Percentiles rank a stretch among this genome's conserved stretches.
phyloP scores from a whole-genome alignment of 768 basidiomycete genomes.

The Kwoniella dendrophila region DNA sequence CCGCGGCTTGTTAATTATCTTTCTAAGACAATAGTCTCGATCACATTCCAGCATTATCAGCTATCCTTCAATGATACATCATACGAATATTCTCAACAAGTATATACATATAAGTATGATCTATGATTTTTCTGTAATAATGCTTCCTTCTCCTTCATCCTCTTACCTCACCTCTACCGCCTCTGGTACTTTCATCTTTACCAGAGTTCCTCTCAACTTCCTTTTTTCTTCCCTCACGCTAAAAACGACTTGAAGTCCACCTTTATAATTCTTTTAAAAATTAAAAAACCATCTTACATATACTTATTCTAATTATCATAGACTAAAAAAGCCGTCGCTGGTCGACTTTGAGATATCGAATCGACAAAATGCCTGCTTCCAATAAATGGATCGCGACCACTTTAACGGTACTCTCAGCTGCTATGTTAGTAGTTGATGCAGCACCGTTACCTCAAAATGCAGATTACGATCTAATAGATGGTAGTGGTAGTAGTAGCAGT shows the following conservation, averaged over 20 bases:
- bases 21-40: conserved; percentile 1
- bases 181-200: background rate
- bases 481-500: too few relatives aligned
- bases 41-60: background rate
- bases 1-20: background rate
- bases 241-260: conserved; percentile 12
- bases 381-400: conserved; percentile 7
- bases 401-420: conserved; percentile 8
- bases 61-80: background rate
- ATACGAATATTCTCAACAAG: background rate
- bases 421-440: conserved; percentile 3
- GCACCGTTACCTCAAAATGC: conserved; percentile 6
- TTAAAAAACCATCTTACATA: too few relatives aligned
- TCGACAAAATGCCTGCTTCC: conserved; percentile 3
- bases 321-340: conserved; percentile 12
- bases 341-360: conserved; percentile 3
- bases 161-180: conserved; percentile 9
- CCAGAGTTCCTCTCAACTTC: background rate
- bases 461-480: too few relatives aligned
- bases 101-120: conserved; percentile 12
- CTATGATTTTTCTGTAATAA: background rate
- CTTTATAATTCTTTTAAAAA: too few relatives aligned
- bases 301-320: too few relatives aligned
- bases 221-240: background rate
- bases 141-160: conserved; percentile 5